phyloP scores from a whole-genome alignment of 2,329 filamentous ascomycete genomes.

The Talaromyces albobiverticillius region DNA sequence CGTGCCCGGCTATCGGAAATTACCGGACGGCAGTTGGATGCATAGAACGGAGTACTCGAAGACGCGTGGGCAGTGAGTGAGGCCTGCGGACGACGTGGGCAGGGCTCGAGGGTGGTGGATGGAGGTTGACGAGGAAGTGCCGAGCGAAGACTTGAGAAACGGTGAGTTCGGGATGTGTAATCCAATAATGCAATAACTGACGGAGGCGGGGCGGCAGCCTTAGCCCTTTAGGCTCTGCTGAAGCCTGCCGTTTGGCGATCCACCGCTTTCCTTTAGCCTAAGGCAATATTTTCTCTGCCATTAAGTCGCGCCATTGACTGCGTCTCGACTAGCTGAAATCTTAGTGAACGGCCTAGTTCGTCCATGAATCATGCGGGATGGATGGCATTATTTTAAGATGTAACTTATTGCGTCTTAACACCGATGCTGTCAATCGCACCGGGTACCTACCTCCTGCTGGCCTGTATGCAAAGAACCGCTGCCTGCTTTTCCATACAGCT shows the following conservation, averaged over 20 bases:
- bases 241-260: no score
- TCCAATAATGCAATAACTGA: neutral
- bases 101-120: conserved; percentile 3
- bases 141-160: conserved; percentile 27
- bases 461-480: no score
- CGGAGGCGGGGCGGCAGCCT: conserved; percentile 11
- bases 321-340: no score
- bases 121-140: conserved; percentile 25
- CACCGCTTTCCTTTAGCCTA: neutral
- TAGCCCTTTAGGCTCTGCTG: neutral
- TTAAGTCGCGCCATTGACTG: no score
- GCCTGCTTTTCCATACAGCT: no score
- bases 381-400: no score
- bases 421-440: no score
- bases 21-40: neutral
- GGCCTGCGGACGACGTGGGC: conserved; percentile 11
- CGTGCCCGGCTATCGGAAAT: neutral
- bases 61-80: neutral
- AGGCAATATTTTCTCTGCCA: no score
- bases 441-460: no score
- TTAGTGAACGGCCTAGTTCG: no score
- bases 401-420: no score
- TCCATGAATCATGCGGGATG: no score
- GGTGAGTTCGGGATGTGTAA: conserved; percentile 17
- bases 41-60: neutral